Conservation (phyloP, 2,329 filamentous ascomycete genomes). For the Fusarium hainanense region DNA sequence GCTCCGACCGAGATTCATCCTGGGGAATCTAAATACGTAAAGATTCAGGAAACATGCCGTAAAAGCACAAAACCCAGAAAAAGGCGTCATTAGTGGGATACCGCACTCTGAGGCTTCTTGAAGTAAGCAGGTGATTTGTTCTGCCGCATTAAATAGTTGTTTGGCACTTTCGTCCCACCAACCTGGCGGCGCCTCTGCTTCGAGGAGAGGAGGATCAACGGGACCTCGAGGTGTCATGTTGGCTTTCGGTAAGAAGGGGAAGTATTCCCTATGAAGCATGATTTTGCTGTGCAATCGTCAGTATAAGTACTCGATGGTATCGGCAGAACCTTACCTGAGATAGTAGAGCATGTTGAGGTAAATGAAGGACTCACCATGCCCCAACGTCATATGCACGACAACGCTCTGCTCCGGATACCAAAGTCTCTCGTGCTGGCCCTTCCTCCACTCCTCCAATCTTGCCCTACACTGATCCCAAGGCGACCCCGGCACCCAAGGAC, state of each 20-base stretch:
- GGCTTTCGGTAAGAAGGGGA: constrained; percentile 55
- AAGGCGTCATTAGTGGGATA: constrained; percentile 54
- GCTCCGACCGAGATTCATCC: constrained; percentile 51
- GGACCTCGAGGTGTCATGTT: constrained; percentile 52
- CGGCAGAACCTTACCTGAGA: constrained; percentile 48
- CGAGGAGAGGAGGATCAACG: constrained; percentile 54
- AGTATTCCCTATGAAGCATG: constrained; percentile 58
- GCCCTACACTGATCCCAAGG: constrained; percentile 49
- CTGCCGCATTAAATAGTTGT: constrained; percentile 52
- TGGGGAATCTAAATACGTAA: constrained; percentile 54
- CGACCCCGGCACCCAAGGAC: constrained; percentile 53
- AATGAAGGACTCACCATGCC: constrained; percentile 55
- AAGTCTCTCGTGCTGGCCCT: constrained; percentile 50
- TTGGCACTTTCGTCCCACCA: constrained; percentile 56
- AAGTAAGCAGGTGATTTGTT: constrained; percentile 51
- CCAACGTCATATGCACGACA: constrained; percentile 53
- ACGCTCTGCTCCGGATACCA: constrained; percentile 53
- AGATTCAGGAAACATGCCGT: constrained; percentile 57
- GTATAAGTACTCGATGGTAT: accelerated
- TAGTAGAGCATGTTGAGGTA: constrained; percentile 59
- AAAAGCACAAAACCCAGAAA: constrained; percentile 59
- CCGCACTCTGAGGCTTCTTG: constrained; percentile 54
- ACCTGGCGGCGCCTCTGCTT: constrained; percentile 51
- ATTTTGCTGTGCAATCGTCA: constrained; percentile 24
- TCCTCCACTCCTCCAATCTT: constrained; percentile 51